A percentile compares a stretch with the other conserved stretches of the same genome.
Conservation (phyloP, 2,329 filamentous ascomycete species). For the Talaromyces sp. region DNA sequence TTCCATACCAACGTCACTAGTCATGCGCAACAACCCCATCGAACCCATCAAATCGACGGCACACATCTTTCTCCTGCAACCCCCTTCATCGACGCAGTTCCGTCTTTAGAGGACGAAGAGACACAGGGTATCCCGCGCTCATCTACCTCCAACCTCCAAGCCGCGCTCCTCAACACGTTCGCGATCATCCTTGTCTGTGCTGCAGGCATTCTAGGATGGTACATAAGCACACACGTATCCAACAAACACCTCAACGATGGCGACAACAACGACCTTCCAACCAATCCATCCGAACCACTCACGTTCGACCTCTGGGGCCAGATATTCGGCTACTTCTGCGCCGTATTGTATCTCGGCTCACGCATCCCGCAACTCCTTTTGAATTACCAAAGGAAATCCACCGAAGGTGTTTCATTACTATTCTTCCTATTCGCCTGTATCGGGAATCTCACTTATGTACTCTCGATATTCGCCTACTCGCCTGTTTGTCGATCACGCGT, state of each 20-base stretch:
- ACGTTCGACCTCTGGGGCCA: conserved; percentile 76
- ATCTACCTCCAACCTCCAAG: conserved; percentile 40
- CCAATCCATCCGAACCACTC: conserved; percentile 37
- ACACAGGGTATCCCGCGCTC: conserved; percentile 18
- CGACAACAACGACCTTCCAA: not conserved
- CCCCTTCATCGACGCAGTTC: conserved; percentile 62
- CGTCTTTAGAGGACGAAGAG: not conserved
- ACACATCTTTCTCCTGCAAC: conserved; percentile 77
- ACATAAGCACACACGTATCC: conserved; percentile 56
- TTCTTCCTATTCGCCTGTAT: conserved; percentile 97
- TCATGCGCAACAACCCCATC: conserved; percentile 8
- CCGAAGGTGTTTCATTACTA: conserved; percentile 86
- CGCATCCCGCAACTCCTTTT: conserved; percentile 86
- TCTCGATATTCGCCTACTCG: conserved; percentile 87
- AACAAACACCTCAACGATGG: conserved; percentile 21
- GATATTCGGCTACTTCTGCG: conserved; percentile 90
- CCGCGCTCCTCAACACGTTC: conserved; percentile 67
- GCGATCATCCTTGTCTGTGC: conserved; percentile 77
- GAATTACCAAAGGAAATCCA: conserved; percentile 88
- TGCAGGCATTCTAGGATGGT: conserved; percentile 84
- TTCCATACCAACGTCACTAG: not conserved
- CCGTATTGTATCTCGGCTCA: conserved; percentile 81
- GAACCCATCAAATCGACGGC: conserved; percentile 51
- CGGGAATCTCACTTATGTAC: conserved; percentile 88
- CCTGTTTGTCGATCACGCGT: conserved; percentile 57